phyloP scores from a whole-genome alignment of 164 flowering plant genomes.

The Platanus orientalis region DNA sequence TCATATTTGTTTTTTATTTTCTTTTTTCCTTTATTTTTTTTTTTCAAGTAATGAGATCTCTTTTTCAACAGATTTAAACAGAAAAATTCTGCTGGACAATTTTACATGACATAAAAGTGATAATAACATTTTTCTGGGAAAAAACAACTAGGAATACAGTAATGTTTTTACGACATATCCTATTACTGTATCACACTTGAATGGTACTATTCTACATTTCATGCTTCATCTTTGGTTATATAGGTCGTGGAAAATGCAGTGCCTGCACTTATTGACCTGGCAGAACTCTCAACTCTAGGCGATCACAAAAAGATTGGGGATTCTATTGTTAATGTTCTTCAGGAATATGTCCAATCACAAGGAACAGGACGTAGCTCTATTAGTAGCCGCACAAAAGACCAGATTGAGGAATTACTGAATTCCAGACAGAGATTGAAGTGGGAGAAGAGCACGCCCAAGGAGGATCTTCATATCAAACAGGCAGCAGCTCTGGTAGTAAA shows the following conservation, averaged over 20 bases:
- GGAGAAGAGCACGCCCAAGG: constrained; percentile 95
- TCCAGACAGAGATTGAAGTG: constrained; percentile 75
- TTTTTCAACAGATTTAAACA: neutral
- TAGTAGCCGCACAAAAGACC: constrained; percentile 53
- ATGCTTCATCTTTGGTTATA: constrained; percentile 5
- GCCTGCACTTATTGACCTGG: constrained; percentile 79
- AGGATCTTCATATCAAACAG: constrained; percentile 97
- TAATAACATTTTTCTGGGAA: no score
- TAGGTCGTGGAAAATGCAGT: constrained; percentile 88
- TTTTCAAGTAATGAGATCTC: neutral
- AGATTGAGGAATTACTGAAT: constrained; percentile 62
- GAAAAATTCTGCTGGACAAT: neutral
- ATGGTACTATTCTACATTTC: neutral
- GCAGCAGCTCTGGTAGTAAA: constrained; percentile 95
- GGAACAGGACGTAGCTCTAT: constrained; percentile 55
- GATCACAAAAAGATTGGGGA: constrained; percentile 97
- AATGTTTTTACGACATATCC: no score
- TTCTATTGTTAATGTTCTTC: constrained; percentile 68
- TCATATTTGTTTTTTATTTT: neutral
- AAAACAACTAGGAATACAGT: no score
- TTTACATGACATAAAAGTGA: neutral
- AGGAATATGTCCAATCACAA: constrained; percentile 70
- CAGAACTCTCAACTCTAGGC: constrained; percentile 76
- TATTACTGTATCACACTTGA: no score
- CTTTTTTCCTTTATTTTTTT: no score